phyloP scores from a whole-genome alignment of 371 early-diverging fungal species.

The Haplosporangium sp. region DNA sequence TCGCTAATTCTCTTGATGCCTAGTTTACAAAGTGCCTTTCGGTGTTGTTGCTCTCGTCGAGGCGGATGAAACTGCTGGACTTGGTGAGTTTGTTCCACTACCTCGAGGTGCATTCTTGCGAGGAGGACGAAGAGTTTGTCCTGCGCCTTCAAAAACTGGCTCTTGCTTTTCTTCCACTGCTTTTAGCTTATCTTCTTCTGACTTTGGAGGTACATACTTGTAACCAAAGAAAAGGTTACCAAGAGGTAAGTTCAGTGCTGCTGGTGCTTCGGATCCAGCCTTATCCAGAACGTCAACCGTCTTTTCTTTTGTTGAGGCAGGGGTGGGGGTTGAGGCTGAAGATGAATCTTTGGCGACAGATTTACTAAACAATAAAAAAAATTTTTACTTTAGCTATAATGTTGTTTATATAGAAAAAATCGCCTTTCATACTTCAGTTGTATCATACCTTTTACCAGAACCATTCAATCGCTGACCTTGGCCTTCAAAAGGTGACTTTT shows the following conservation, averaged over 20 bases:
- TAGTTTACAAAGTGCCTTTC: no score
- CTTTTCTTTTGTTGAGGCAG: slow-evolving; percentile 23
- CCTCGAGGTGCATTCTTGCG: slow-evolving; percentile 46
- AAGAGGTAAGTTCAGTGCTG: slow-evolving; percentile 87
- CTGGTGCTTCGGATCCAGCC: slow-evolving; percentile 68
- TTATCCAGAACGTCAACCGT: slow-evolving; percentile 48
- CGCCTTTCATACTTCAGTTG: background rate
- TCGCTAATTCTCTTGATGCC: no score
- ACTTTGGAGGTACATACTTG: slow-evolving; percentile 63
- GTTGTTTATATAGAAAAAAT: no score
- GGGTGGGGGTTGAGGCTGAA: background rate
- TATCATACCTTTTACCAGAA: slow-evolving; percentile 16
- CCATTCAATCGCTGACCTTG: slow-evolving; percentile 55
- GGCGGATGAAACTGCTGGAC: slow-evolving; percentile 27
- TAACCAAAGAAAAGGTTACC: slow-evolving; percentile 94
- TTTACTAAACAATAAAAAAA: slow-evolving; percentile 16
- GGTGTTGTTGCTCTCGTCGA: slow-evolving; percentile 40
- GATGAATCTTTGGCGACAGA: slow-evolving; percentile 9
- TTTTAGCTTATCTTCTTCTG: slow-evolving; percentile 36
- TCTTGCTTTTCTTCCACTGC: slow-evolving; percentile 32
- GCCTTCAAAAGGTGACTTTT: slow-evolving; percentile 52
- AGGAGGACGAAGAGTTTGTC: slow-evolving; percentile 53
- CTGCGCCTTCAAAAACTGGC: slow-evolving; percentile 43
- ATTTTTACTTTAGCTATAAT: no score
- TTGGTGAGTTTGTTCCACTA: slow-evolving; percentile 49